These are phyloP conservation scores for Saccharomycopsis schoenii DNA, from an alignment of 805 yeast species.

Conservation along the genomic window DNA sequence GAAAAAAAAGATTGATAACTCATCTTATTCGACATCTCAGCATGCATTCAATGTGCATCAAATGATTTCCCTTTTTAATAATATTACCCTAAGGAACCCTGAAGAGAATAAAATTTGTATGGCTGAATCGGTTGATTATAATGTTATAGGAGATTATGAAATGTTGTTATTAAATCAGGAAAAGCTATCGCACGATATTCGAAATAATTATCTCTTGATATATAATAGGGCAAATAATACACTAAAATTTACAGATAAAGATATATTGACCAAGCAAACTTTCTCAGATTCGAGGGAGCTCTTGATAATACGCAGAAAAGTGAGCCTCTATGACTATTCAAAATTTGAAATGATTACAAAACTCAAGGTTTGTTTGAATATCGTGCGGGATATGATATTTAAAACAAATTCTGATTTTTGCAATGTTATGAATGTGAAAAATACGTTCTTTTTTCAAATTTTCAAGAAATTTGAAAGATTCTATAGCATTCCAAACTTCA, in stretches of 20 bases:
- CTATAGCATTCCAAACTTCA: not conserved
- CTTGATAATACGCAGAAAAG: not conserved
- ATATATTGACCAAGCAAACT: not conserved
- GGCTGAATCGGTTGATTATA: too few species aligned
- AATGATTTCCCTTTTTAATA: not conserved
- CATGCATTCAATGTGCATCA: not conserved
- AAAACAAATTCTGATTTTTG: not conserved
- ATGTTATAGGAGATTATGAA: not conserved
- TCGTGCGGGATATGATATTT: conserved; percentile 10
- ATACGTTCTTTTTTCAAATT: conserved; percentile 10
- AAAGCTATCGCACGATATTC: not conserved
- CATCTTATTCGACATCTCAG: not conserved
- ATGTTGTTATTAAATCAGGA: not conserved
- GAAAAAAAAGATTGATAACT: not conserved
- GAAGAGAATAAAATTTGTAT: not conserved
- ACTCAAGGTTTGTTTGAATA: conserved; percentile 16
- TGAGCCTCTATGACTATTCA: conserved; percentile 8
- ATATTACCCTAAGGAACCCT: not conserved
- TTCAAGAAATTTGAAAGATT: conserved; percentile 13
- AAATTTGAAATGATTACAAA: conserved; percentile 9
- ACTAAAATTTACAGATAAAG: not conserved
- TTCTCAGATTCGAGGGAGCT: not conserved
- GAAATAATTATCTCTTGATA: not conserved
- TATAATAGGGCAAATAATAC: not conserved
- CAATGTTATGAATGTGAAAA: conserved; percentile 3